These are phyloP conservation scores for Eucalyptus pumila DNA, from an alignment of 345 rosid species.

Conservation along the genomic window DNA sequence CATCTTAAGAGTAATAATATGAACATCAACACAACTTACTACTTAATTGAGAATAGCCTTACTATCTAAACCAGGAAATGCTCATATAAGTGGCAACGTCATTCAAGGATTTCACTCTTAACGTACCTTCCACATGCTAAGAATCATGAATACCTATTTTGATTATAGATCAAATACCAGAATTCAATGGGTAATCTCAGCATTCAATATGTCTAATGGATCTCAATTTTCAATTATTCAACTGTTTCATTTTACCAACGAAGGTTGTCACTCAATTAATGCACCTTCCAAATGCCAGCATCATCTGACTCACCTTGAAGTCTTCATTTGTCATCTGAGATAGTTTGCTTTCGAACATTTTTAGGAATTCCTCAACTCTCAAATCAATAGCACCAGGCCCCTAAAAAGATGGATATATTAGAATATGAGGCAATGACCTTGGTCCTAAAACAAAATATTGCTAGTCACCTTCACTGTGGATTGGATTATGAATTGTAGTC, in stretches of 20 bases:
- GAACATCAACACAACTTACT: neutral
- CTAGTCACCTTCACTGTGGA: constrained; percentile 60
- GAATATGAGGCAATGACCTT: neutral
- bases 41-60: neutral
- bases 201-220: neutral
- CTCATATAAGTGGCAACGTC: neutral
- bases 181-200: neutral
- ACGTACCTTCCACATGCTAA: neutral
- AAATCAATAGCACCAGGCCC: constrained; percentile 70
- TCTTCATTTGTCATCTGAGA: constrained; percentile 64
- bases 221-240: neutral
- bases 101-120: neutral
- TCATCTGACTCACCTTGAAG: constrained; percentile 43
- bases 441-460: neutral
- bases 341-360: constrained; percentile 50
- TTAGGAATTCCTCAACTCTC: constrained; percentile 68
- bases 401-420: constrained; percentile 7
- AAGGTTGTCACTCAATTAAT: neutral
- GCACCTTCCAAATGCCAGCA: neutral
- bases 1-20: neutral
- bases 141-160: neutral
- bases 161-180: neutral
- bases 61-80: neutral
- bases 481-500: constrained; percentile 76
- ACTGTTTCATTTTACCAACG: neutral